A percentile compares a stretch with the other conserved stretches of the same genome.
Evolutionary conservation across 2,329 filamentous ascomycete genomes (phyloP).

Genomic region (Colletotrichum sp.): DNA sequence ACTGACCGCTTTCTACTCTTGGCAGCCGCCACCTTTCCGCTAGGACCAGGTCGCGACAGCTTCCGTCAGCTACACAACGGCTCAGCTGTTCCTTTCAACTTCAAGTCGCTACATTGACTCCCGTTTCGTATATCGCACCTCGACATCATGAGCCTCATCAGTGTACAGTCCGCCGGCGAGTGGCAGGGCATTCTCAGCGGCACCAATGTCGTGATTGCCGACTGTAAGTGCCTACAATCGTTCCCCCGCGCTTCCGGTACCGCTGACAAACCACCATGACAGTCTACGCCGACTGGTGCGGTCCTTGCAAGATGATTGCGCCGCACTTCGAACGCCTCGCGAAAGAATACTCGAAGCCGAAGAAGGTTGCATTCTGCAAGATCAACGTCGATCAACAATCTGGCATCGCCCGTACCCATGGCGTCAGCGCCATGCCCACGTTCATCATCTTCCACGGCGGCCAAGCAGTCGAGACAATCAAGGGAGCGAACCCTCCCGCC

Average conservation of each 20-base stretch:
- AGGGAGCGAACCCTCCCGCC: conserved; percentile 78
- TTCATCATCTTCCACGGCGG: conserved; percentile 89
- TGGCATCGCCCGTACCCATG: conserved; percentile 76
- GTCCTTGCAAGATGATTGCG: conserved; percentile 90
- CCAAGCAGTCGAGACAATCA: conserved; percentile 74
- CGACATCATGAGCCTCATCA: conserved; percentile 50
- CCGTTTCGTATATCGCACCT: not conserved
- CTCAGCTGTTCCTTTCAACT: not conserved
- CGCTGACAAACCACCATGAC: conserved; percentile 29
- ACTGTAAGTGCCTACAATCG: conserved; percentile 67
- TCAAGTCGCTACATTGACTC: not conserved
- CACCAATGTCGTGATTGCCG: conserved; percentile 82
- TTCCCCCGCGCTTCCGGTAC: conserved; percentile 1
- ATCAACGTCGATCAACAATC: conserved; percentile 87
- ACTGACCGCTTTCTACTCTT: conserved; percentile 26
- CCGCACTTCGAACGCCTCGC: conserved; percentile 88
- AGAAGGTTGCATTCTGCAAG: conserved; percentile 87
- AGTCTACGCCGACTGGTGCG: conserved; percentile 97
- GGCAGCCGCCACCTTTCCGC: conserved; percentile 10
- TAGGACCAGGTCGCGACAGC: conserved; percentile 6
- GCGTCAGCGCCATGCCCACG: conserved; percentile 88
- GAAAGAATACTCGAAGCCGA: conserved; percentile 77
- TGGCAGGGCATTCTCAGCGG: conserved; percentile 74
- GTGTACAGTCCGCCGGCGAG: conserved; percentile 69
- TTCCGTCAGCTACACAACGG: not conserved